These are phyloP conservation scores for Triangularia verruculosa DNA, from an alignment of 2,329 filamentous ascomycete species.

Conservation along the genomic window DNA sequence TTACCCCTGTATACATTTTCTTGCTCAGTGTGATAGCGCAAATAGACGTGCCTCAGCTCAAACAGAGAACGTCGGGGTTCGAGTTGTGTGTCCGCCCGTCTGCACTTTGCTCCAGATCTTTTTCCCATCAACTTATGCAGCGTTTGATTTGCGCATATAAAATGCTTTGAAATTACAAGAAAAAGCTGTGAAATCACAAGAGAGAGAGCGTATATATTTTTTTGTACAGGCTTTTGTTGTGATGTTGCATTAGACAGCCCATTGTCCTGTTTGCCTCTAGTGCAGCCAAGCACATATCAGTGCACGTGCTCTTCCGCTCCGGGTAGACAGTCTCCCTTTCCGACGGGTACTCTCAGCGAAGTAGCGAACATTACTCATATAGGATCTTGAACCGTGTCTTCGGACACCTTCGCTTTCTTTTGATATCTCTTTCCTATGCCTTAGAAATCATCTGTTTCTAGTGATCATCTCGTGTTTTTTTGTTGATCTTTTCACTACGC, in stretches of 20 bases:
- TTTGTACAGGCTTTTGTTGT: too few relatives aligned
- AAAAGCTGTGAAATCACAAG: too few relatives aligned
- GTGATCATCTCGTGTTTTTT: too few relatives aligned
- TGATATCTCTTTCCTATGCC: background rate
- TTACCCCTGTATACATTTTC: background rate
- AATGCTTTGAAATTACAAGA: background rate
- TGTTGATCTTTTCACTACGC: background rate
- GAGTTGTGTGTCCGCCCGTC: background rate
- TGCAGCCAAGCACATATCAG: background rate
- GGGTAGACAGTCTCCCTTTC: background rate
- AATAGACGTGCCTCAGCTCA: background rate
- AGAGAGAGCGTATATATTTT: too few relatives aligned
- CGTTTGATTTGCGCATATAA: background rate
- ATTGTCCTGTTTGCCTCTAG: too few relatives aligned
- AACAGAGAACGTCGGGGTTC: background rate
- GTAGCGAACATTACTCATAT: background rate
- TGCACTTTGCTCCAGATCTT: background rate
- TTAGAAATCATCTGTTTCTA: too few relatives aligned
- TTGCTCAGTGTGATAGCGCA: background rate
- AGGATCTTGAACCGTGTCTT: background rate
- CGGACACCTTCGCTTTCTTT: constrained; percentile 2
- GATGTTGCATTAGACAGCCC: too few relatives aligned
- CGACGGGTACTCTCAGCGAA: background rate
- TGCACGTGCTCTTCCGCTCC: background rate
- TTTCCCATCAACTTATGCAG: background rate